These are phyloP conservation scores for Lumnitzera racemosa DNA, from an alignment of 345 rosid species.

Conservation along the genomic window DNA sequence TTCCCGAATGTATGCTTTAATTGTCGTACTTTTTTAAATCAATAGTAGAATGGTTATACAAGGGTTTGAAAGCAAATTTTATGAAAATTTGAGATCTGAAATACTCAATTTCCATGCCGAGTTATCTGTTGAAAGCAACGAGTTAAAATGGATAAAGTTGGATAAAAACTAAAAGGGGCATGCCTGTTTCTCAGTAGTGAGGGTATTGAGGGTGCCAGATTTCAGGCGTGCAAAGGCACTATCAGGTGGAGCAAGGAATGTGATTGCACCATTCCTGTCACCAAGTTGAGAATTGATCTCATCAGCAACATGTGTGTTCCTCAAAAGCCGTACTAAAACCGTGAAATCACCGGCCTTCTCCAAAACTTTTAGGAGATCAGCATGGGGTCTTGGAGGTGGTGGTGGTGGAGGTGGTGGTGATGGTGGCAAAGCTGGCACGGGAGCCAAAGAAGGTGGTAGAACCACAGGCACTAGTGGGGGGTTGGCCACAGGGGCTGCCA, in stretches of 20 bases:
- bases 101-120: too few species aligned
- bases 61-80: too few species aligned
- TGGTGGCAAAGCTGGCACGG: background rate
- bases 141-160: too few species aligned
- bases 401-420: conserved; percentile 12
- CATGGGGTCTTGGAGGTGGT: conserved; percentile 20
- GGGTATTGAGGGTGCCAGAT: background rate
- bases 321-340: conserved; percentile 33
- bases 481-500: too few species aligned
- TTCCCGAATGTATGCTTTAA: too few species aligned
- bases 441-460: too few species aligned
- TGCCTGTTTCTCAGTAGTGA: conserved; percentile 8
- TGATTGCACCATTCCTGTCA: background rate
- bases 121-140: too few species aligned
- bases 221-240: background rate
- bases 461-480: too few species aligned
- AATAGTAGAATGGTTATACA: too few species aligned
- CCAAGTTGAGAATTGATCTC: conserved; percentile 1
- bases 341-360: conserved; percentile 47
- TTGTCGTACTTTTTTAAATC: too few species aligned
- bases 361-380: conserved; percentile 43
- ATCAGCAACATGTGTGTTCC: conserved; percentile 25
- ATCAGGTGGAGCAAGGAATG: conserved; percentile 1
- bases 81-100: too few species aligned
- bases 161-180: background rate